A percentile compares a stretch with the other conserved stretches of the same genome.
Evolutionary conservation across 2,329 filamentous ascomycete species (phyloP).

Genomic region (Ophiostoma perfectum): DNA sequence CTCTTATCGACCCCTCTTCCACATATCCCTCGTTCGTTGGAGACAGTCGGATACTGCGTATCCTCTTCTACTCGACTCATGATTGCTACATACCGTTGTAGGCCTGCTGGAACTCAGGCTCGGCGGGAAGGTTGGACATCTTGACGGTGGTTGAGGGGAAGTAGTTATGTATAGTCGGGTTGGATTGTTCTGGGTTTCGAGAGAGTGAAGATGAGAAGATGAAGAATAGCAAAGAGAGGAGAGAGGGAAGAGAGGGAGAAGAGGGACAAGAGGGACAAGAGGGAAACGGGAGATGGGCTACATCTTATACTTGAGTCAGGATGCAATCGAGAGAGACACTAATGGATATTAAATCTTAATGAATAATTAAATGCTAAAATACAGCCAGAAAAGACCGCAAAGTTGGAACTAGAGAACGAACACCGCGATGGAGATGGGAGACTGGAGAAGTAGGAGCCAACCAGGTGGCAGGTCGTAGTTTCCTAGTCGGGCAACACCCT

Average conservation of each 20-base stretch:
- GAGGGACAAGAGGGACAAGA: conserved; percentile 5
- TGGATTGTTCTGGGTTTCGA: background rate
- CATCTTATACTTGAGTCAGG: background rate
- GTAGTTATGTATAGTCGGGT: background rate
- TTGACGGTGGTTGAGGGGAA: conserved; percentile 27
- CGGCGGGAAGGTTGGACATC: conserved; percentile 78
- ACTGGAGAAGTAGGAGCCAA: background rate
- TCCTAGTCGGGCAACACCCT: background rate
- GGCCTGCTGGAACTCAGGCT: conserved; percentile 98
- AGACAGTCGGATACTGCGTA: too few species aligned
- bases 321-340: too few species aligned
- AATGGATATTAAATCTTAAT: background rate
- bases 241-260: background rate
- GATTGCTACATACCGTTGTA: conserved; percentile 67
- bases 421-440: conserved; percentile 1
- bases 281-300: background rate
- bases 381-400: conserved; percentile 13
- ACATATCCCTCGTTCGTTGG: too few species aligned
- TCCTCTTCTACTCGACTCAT: too few species aligned
- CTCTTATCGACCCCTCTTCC: too few species aligned
- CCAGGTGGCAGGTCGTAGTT: conserved; percentile 5
- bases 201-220: background rate
- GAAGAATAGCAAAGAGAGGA: background rate
- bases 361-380: background rate
- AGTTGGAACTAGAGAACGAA: conserved; percentile 3